Percentiles rank a stretch among this genome's conserved stretches.
These are phyloP conservation scores for Arachis monticola DNA, from an alignment of 331 rosid genomes.

Conservation along the genomic window DNA sequence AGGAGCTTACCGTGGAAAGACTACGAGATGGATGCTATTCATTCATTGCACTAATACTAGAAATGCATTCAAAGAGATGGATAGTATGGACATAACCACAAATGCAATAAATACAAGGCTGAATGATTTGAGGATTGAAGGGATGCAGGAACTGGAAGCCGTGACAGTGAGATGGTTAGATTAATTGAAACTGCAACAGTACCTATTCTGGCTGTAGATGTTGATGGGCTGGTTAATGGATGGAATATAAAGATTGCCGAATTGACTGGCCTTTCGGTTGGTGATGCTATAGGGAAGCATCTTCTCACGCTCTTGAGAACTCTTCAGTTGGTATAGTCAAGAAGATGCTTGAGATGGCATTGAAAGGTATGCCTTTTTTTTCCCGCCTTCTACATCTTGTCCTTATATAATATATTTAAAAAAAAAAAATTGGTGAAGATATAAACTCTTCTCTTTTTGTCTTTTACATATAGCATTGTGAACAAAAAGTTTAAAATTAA, in stretches of 20 bases:
- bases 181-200: slow-evolving; percentile 95
- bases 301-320: slow-evolving; percentile 83
- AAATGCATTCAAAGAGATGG: slow-evolving; percentile 73
- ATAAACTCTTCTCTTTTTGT: not conserved
- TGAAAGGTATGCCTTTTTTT: slow-evolving; percentile 58
- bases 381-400: not conserved
- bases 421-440: not conserved
- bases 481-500: not conserved
- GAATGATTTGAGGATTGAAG: slow-evolving; percentile 79
- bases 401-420: not conserved
- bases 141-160: slow-evolving; percentile 93
- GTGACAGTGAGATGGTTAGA: slow-evolving; percentile 98
- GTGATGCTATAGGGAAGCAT: slow-evolving; percentile 80
- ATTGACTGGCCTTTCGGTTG: slow-evolving; percentile 89
- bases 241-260: slow-evolving; percentile 93
- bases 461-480: slow-evolving; percentile 28
- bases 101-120: slow-evolving; percentile 62
- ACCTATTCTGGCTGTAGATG: slow-evolving; percentile 91
- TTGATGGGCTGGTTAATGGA: slow-evolving; percentile 83
- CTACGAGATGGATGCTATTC: slow-evolving; percentile 98
- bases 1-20: slow-evolving; percentile 96
- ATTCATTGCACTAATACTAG: slow-evolving; percentile 96
- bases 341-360: slow-evolving; percentile 76
- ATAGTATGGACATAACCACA: slow-evolving; percentile 40
- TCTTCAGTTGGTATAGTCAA: slow-evolving; percentile 66